phyloP scores from a whole-genome alignment of 176 grass and related monocot species.

The Guadua angustifolia region DNA sequence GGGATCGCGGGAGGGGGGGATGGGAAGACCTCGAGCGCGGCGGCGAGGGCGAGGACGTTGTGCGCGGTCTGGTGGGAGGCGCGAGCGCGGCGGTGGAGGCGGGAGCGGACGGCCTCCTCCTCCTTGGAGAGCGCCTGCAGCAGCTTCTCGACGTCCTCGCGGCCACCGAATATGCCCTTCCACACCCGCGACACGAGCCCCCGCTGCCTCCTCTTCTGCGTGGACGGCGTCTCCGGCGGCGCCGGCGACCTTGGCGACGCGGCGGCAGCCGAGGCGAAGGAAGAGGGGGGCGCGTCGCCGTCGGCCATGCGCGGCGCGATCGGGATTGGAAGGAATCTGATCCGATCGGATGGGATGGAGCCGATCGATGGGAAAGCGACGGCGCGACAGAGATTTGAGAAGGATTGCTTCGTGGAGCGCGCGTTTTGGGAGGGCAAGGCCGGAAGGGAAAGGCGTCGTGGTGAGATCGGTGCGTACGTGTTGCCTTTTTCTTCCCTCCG shows the following conservation, averaged over 20 bases:
- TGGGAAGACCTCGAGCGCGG: slow-evolving; percentile 65
- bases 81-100: slow-evolving; percentile 70
- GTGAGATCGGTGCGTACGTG: not conserved
- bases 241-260: slow-evolving; percentile 43
- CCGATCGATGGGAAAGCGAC: not conserved
- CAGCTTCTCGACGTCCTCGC: slow-evolving; percentile 83
- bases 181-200: slow-evolving; percentile 72
- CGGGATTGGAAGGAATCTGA: not conserved
- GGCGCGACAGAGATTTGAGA: not conserved
- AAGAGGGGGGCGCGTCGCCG: slow-evolving; percentile 30
- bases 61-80: slow-evolving; percentile 60
- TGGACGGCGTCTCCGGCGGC: slow-evolving; percentile 37
- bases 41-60: slow-evolving; percentile 70
- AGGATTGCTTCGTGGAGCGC: not conserved
- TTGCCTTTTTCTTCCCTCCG: too few relatives aligned
- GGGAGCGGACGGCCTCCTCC: slow-evolving; percentile 68
- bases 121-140: slow-evolving; percentile 81
- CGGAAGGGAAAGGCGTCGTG: not conserved
- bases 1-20: not conserved
- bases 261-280: not conserved
- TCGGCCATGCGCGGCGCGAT: slow-evolving; percentile 52
- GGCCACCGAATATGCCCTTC: slow-evolving; percentile 76
- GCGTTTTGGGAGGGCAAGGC: slow-evolving; percentile 23
- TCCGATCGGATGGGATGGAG: not conserved
- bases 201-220: slow-evolving; percentile 45